Evolutionary conservation across 1,284 basidiomycete species (phyloP), one percentile per base, ranked within the genome.

Genomic region (Microbotryum saponariae): DNA sequence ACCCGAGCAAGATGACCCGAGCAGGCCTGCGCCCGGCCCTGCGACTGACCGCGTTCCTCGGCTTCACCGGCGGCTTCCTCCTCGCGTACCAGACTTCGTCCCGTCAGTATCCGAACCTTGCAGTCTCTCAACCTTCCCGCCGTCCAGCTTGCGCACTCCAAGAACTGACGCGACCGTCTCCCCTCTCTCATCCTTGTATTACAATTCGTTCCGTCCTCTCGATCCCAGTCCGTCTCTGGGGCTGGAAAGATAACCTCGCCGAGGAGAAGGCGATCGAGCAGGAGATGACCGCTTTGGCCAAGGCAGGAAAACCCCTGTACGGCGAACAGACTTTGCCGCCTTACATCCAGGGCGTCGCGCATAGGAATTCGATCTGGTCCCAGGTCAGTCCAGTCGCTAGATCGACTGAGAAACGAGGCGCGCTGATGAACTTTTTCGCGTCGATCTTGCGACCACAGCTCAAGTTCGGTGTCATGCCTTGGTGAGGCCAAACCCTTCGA

Each of bases 311-410:
- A 74, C 84, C 91, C 18, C 75, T 96, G 52, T 89, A 92, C 74
- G 91, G 91, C 67, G 81, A 86, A 75, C 88, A 87, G 29, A 80
- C 83, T 67, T 84, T 97, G 73, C 85, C 88, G 31, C 80, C 79
- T 47, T 96, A 91, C 85, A 84, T 97, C 60, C 93, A 97, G 77
- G 86, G 83, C 63, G 84, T 87, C 55, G 92, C 94, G 37, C 83
- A 87, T 77, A 82, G 89, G 71, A 97, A 97, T 80, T 93, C 90
- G 25, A 85, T 82, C n/a, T 94, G 86, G 79, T 89, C 88, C 33
- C 91, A 92, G 76, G 68, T 76, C 61, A 74, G 74, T 62, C 72
- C 74, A 1, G 46, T 45, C 21, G 55, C 2, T 55, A 37, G 50
- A 55, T 63, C 25, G 42, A 58, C 25, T 61, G 56, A 49, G 54